Conservation (phyloP, 352 stramenopile genomes). For the Stephanocyclus meneghinianus region DNA sequence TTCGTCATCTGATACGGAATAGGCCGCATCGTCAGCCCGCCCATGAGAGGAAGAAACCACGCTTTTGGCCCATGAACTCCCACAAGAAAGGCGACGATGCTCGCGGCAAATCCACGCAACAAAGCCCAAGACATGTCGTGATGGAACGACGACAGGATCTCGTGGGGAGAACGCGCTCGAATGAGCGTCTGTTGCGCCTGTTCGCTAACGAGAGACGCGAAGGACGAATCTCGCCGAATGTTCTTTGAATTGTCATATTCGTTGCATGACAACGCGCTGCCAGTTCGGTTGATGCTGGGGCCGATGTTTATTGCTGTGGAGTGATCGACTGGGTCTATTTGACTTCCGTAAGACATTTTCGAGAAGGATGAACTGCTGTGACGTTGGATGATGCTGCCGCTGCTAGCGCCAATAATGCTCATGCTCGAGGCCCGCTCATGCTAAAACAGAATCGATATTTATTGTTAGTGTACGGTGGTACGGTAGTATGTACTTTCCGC, state of each 20-base stretch:
- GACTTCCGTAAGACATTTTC: neutral
- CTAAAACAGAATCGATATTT: too few species aligned
- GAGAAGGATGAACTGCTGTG: neutral
- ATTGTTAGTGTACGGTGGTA: neutral
- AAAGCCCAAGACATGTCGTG: constrained; percentile 25
- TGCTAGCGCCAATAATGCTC: too few species aligned
- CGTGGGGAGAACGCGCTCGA: constrained; percentile 16
- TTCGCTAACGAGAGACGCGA: constrained; percentile 12
- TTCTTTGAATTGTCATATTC: constrained; percentile 35
- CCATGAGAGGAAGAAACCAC: constrained; percentile 21
- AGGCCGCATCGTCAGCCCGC: constrained; percentile 17
- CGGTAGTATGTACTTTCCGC: neutral
- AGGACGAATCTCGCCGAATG: constrained; percentile 29
- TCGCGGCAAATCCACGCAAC: constrained; percentile 2
- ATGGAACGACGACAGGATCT: constrained; percentile 34
- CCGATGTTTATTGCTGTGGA: neutral
- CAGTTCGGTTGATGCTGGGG: neutral
- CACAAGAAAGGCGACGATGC: constrained; percentile 21
- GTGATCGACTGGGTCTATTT: neutral
- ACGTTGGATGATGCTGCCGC: neutral
- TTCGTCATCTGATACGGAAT: constrained; percentile 46
- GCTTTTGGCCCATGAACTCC: constrained; percentile 28
- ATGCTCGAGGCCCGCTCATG: too few species aligned
- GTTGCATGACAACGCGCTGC: constrained; percentile 1
- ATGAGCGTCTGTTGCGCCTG: constrained; percentile 12